Evolutionary conservation across 768 basidiomycete genomes (phyloP).

Genomic region (Collybia sordida): DNA sequence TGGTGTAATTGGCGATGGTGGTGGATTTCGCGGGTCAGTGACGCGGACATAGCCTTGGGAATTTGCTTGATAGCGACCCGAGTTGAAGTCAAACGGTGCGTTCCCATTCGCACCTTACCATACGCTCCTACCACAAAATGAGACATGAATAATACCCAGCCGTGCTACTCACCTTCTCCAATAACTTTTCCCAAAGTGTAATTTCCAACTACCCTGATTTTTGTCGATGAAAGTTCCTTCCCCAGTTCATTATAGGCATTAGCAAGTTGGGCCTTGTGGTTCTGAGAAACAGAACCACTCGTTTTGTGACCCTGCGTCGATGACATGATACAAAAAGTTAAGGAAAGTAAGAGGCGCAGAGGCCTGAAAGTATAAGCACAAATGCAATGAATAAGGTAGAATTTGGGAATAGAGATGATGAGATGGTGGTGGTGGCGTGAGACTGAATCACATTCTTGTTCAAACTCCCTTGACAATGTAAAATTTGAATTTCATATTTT

Average conservation of each 20-base stretch:
- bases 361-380: constrained; percentile 21
- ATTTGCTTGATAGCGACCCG: constrained; percentile 98
- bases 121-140: constrained; percentile 69
- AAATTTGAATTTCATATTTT: too few species aligned
- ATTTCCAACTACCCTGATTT: constrained; percentile 90
- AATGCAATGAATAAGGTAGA: neutral
- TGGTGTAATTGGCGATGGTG: constrained; percentile 97
- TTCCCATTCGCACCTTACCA: constrained; percentile 93
- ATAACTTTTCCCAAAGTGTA: constrained; percentile 93
- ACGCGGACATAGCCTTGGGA: constrained; percentile 88
- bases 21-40: constrained; percentile 95
- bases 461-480: neutral
- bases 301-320: constrained; percentile 57
- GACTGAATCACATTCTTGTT: neutral
- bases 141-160: constrained; percentile 8
- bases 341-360: constrained; percentile 32
- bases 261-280: constrained; percentile 86
- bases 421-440: neutral
- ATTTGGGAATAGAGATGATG: neutral
- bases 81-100: constrained; percentile 87
- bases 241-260: constrained; percentile 97
- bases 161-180: constrained; percentile 74
- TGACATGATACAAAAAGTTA: constrained; percentile 41
- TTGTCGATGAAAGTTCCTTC: constrained; percentile 89
- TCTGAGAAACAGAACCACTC: constrained; percentile 62